These are phyloP conservation scores for Plectosphaerella cucumerina DNA, from an alignment of 2,329 filamentous ascomycete genomes.

Conservation along the genomic window DNA sequence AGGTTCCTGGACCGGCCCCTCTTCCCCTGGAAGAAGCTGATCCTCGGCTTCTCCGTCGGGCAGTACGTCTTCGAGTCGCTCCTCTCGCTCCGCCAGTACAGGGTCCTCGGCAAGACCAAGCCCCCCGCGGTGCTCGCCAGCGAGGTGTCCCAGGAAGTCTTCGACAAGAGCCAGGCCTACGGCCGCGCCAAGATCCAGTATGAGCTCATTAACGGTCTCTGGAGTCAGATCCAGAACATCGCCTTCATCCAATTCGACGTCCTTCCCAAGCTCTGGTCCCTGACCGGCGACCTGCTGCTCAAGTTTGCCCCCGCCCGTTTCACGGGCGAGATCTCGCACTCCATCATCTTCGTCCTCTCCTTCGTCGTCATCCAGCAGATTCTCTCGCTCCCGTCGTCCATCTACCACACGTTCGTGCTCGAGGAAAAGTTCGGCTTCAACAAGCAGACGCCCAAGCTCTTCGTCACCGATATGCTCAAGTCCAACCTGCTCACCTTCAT, in stretches of 20 bases:
- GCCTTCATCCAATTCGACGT: conserved; percentile 87
- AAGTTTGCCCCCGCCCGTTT: conserved; percentile 73
- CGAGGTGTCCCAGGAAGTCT: conserved; percentile 85
- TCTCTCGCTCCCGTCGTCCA: conserved; percentile 72
- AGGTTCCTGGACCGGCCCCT: conserved; percentile 83
- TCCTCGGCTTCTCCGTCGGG: conserved; percentile 88
- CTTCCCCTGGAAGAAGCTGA: conserved; percentile 97
- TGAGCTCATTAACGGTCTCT: conserved; percentile 74
- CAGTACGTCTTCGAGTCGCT: conserved; percentile 90
- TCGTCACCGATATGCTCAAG: conserved; percentile 88
- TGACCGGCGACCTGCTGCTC: conserved; percentile 71
- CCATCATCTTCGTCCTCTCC: conserved; percentile 83
- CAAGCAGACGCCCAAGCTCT: conserved; percentile 89
- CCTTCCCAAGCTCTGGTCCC: conserved; percentile 83
- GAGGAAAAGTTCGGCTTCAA: conserved; percentile 99
- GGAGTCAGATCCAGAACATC: conserved; percentile 82
- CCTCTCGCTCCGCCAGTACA: conserved; percentile 86
- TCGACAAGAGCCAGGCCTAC: conserved; percentile 94
- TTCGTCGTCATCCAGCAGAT: conserved; percentile 80
- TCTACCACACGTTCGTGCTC: conserved; percentile 93
- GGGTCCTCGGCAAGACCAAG: conserved; percentile 72
- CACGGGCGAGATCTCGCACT: conserved; percentile 89
- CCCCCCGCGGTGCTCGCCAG: conserved; percentile 83
- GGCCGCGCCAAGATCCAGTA: conserved; percentile 94
- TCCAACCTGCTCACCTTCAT: conserved; percentile 75